These are phyloP conservation scores for Pleurotus citrinopileatus DNA, from an alignment of 768 basidiomycete species.

Conservation along the genomic window DNA sequence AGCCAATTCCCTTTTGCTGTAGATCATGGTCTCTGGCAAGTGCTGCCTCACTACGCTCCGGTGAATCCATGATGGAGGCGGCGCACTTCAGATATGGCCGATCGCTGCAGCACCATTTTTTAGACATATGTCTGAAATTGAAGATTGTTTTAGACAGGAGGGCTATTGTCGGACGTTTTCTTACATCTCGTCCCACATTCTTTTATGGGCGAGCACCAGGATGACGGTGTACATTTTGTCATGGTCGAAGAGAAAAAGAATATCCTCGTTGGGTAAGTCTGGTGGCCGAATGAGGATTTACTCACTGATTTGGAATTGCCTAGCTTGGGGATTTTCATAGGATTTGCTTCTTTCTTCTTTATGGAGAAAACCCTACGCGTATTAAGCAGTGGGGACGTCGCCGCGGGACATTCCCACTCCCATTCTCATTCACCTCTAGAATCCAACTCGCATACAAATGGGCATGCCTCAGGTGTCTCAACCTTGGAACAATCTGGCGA, in stretches of 20 bases:
- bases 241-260: slow-evolving; percentile 91
- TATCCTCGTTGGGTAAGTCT: slow-evolving; percentile 77
- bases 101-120: too few species aligned
- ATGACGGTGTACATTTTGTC: slow-evolving; percentile 68
- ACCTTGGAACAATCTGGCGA: slow-evolving; percentile 38
- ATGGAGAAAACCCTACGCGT: slow-evolving; percentile 92
- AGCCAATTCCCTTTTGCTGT: slow-evolving; percentile 26
- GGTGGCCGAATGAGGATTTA: background rate
- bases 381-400: slow-evolving; percentile 59
- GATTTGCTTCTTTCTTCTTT: slow-evolving; percentile 88
- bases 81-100: too few species aligned
- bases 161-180: slow-evolving; percentile 90
- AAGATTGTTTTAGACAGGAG: slow-evolving; percentile 60
- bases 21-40: too few species aligned
- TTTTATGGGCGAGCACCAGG: slow-evolving; percentile 87
- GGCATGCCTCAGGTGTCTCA: slow-evolving; percentile 45
- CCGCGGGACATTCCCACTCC: slow-evolving; percentile 53
- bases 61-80: too few species aligned
- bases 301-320: background rate
- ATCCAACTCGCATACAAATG: slow-evolving; percentile 16
- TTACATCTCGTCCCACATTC: slow-evolving; percentile 89
- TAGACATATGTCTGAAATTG: background rate
- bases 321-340: slow-evolving; percentile 74
- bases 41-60: slow-evolving; percentile 17
- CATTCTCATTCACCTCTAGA: slow-evolving; percentile 38